These are phyloP conservation scores for Microdochium paspali DNA, from an alignment of 2,329 filamentous ascomycete genomes.

Conservation along the genomic window DNA sequence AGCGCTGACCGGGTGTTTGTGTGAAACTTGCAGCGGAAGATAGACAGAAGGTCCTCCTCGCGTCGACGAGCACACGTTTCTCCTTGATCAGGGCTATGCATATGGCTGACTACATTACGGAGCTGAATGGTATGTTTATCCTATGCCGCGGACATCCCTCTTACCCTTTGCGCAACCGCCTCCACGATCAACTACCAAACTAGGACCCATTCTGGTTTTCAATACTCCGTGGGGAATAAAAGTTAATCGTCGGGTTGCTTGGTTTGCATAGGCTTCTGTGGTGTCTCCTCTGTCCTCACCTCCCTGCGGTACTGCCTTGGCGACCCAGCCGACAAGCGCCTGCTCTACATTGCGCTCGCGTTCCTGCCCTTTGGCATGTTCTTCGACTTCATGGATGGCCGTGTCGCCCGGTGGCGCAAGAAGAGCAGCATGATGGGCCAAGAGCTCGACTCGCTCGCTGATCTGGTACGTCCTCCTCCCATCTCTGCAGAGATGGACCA, in stretches of 20 bases:
- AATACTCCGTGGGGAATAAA: too few species aligned
- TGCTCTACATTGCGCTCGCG: constrained; percentile 72
- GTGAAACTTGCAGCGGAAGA: constrained; percentile 45
- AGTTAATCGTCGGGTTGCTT: too few species aligned
- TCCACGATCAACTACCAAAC: too few species aligned
- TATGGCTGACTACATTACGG: constrained; percentile 74
- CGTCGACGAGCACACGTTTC: constrained; percentile 64
- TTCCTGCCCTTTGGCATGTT: constrained; percentile 92
- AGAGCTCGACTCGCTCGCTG: constrained; percentile 90
- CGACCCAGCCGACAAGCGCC: constrained; percentile 52
- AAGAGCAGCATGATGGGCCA: constrained; percentile 98
- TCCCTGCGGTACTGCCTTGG: constrained; percentile 88
- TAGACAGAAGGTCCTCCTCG: constrained; percentile 68
- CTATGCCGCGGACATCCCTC: background rate
- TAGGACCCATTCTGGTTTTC: too few species aligned
- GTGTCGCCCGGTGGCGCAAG: constrained; percentile 89
- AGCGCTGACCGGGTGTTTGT: constrained; percentile 3
- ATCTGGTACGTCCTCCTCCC: constrained; percentile 61
- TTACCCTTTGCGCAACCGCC: background rate
- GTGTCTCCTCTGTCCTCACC: constrained; percentile 91
- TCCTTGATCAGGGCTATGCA: constrained; percentile 61
- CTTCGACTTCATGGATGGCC: constrained; percentile 97
- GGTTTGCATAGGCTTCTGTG: constrained; percentile 61
- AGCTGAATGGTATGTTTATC: constrained; percentile 56
- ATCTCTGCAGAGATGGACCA: too few species aligned